Evolutionary conservation across 495 filamentous ascomycete species (phyloP).

Genomic region (Xylaria castorea): DNA sequence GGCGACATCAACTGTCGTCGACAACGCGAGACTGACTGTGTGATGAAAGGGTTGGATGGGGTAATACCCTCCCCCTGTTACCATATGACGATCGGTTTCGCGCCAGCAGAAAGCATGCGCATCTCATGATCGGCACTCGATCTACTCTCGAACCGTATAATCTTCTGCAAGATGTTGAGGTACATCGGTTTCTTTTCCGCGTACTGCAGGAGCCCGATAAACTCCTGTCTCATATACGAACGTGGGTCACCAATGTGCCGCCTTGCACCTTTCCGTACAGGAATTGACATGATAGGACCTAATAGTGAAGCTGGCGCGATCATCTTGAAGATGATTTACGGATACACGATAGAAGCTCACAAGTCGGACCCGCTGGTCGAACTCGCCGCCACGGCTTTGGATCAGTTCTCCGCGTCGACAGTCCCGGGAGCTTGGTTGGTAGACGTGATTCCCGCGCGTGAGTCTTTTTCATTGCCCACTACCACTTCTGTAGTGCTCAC

Average conservation of each 20-base stretch:
- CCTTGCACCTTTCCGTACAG: neutral
- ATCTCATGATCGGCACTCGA: conserved; percentile 3
- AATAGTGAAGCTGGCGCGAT: conserved; percentile 48
- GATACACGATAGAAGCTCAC: conserved; percentile 50
- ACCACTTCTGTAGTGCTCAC: neutral
- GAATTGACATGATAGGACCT: conserved; percentile 12
- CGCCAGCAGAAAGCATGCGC: conserved; percentile 44
- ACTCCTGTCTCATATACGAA: conserved; percentile 46
- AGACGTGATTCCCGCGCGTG: conserved; percentile 47
- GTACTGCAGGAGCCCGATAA: conserved; percentile 42
- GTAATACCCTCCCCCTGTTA: conserved; percentile 39
- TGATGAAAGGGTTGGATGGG: conserved; percentile 37
- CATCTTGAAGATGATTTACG: conserved; percentile 56
- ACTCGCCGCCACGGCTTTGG: conserved; percentile 42
- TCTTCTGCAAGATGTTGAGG: conserved; percentile 46
- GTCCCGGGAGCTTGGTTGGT: conserved; percentile 51
- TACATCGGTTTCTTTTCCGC: conserved; percentile 45
- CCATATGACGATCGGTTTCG: conserved; percentile 44
- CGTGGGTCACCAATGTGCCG: conserved; percentile 25
- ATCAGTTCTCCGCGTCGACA: conserved; percentile 42
- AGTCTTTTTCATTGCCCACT: neutral
- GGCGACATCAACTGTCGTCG: neutral
- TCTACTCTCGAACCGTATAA: conserved; percentile 36
- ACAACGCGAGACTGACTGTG: neutral
- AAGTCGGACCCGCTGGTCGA: conserved; percentile 51